Evolutionary conservation across 2,329 filamentous ascomycete genomes (phyloP).

Genomic region (Talaromyces sp.): DNA sequence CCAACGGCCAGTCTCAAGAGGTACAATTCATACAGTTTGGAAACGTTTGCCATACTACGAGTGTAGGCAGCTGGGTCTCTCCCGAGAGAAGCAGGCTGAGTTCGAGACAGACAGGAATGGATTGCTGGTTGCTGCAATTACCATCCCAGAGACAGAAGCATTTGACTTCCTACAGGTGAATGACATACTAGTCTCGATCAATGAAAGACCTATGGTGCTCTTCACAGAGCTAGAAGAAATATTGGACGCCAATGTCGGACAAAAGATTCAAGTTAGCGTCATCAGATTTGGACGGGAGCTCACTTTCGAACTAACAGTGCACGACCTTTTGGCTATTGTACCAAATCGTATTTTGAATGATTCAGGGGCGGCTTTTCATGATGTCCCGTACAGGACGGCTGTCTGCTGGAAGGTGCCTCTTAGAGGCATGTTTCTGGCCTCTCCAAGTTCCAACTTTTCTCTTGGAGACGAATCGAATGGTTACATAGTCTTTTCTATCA

Average conservation of each 20-base stretch:
- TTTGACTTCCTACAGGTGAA: constrained; percentile 5
- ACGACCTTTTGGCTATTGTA: constrained; percentile 11
- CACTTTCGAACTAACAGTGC: constrained; percentile 4
- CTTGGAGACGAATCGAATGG: neutral
- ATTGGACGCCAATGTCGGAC: constrained; percentile 3
- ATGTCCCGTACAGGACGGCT: constrained; percentile 15
- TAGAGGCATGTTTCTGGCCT: constrained; percentile 9
- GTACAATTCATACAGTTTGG: constrained; percentile 14
- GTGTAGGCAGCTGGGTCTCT: constrained; percentile 11
- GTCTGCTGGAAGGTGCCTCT: constrained; percentile 14
- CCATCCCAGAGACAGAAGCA: constrained; percentile 12
- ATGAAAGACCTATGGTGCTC: neutral
- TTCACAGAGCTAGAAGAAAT: constrained; percentile 9
- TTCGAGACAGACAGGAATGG: constrained; percentile 12
- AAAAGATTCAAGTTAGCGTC: constrained; percentile 2
- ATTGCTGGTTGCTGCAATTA: constrained; percentile 6
- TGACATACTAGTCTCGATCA: constrained; percentile 13
- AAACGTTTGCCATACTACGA: constrained; percentile 9
- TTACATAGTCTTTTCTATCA: constrained; percentile 12
- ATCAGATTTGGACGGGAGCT: constrained; percentile 9
- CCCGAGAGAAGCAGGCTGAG: constrained; percentile 5
- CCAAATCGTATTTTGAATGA: constrained; percentile 7
- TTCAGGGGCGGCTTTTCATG: constrained; percentile 9
- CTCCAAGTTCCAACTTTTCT: neutral
- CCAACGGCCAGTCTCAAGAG: constrained; percentile 3